Percentiles rank a stretch among this genome's conserved stretches.
phyloP scores from a whole-genome alignment of 768 basidiomycete species.

The Trametes cubensis region DNA sequence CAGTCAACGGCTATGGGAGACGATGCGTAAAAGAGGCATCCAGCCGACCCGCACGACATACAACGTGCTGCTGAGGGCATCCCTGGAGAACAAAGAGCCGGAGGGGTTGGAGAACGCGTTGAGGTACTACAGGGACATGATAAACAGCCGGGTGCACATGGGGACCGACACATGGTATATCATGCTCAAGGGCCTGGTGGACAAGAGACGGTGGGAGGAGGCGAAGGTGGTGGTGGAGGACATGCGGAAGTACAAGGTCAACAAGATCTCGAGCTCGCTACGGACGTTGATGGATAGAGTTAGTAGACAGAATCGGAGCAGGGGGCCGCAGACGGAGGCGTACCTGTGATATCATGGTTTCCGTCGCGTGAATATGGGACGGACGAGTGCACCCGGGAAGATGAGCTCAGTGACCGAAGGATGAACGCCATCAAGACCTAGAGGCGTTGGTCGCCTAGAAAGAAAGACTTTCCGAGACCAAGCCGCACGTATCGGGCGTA shows the following conservation, averaged over 20 bases:
- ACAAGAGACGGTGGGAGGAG: constrained; percentile 58
- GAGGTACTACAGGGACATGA: constrained; percentile 64
- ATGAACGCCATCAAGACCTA: not conserved
- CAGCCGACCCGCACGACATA: constrained; percentile 66
- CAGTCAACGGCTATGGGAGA: constrained; percentile 50
- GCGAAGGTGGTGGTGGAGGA: constrained; percentile 64
- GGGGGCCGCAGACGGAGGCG: constrained; percentile 8
- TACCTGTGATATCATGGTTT: constrained; percentile 16
- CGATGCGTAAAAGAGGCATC: constrained; percentile 61
- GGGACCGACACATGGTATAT: constrained; percentile 77
- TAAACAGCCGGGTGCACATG: constrained; percentile 46
- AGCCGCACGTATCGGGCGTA: constrained; percentile 71
- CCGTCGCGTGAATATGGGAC: not conserved
- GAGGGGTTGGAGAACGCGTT: constrained; percentile 59
- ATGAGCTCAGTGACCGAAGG: not conserved
- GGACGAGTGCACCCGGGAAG: not conserved
- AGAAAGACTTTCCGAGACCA: constrained; percentile 66
- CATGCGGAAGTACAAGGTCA: constrained; percentile 42
- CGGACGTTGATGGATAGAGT: constrained; percentile 53
- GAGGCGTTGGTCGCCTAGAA: constrained; percentile 46
- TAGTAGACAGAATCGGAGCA: constrained; percentile 37
- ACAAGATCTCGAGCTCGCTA: constrained; percentile 42
- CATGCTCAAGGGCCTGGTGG: constrained; percentile 64
- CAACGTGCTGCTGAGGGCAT: constrained; percentile 75
- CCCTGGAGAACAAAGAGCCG: constrained; percentile 53